phyloP scores from a whole-genome alignment of 139 green algal genomes.

The Axilococcus clingmanii region DNA sequence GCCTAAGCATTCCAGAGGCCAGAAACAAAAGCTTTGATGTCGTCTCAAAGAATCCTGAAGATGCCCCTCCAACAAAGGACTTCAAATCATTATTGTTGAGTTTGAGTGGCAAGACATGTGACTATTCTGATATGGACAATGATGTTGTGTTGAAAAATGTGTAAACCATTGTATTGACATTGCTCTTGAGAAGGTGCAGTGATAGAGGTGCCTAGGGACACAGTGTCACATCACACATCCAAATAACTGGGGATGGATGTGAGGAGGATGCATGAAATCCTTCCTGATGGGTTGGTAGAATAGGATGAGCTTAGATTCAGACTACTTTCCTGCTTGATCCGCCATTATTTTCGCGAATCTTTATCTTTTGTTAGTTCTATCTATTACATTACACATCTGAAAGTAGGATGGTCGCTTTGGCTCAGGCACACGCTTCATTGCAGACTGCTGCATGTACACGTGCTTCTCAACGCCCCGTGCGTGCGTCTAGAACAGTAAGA shows the following conservation, averaged over 20 bases:
- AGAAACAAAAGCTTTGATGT: constrained; percentile 26
- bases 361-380: not conserved
- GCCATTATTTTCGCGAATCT: too few species aligned
- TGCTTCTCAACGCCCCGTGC: too few species aligned
- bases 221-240: too few species aligned
- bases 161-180: not conserved
- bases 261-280: too few species aligned
- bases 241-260: too few species aligned
- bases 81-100: constrained; percentile 26
- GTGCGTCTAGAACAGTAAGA: not conserved
- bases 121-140: constrained; percentile 14
- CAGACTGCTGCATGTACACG: not conserved
- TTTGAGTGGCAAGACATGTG: constrained; percentile 18
- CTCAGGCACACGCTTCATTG: not conserved
- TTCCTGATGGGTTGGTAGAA: too few species aligned
- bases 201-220: too few species aligned
- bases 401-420: constrained; percentile 4
- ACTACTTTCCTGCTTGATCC: too few species aligned
- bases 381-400: not conserved
- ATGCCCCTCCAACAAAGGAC: constrained; percentile 33
- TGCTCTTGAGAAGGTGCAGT: too few species aligned
- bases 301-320: not conserved
- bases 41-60: constrained; percentile 20
- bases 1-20: constrained; percentile 16
- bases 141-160: constrained; percentile 1